Base-by-base conservation (phyloP, 2,329 filamentous ascomycete genomes). In the Clonostachys solani region DNA sequence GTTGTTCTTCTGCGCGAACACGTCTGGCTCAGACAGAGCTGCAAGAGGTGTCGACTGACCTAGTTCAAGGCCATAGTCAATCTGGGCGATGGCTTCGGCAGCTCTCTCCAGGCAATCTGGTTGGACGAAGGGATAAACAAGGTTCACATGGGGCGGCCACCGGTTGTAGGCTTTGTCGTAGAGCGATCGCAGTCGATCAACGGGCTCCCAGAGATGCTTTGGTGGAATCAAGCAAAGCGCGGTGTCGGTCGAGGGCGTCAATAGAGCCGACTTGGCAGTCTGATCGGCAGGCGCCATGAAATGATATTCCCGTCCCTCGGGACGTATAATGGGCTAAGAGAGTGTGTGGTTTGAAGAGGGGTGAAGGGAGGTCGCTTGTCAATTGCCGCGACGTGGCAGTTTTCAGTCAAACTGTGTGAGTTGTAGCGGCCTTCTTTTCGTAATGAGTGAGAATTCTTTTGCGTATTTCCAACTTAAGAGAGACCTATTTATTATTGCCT, bases 101-200 rank as follows among this genome's bases (percentile, higher is more conserved):
- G 76, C 79, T 17, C 59, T 54, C 2, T 64, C 54, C 3, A 87
- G 66, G 9, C 54, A 53, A 3, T 77, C 71, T 0, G 69, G 63
- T 4, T 63, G 59, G 7, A 85, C 79, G 58, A 86, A 87, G 0
- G 83, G 84, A 56, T 87, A 87, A 18, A 86, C 55, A 23, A 87
- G 61, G 53, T 86, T 87, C 55, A 87, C 59, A 54, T 87, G 84
- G 12, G 83, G 79, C 5, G 83, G 82, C 84, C 84, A 87, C 61
- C 72, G 78, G 23, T 67, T 68, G 52, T 76, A 78, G 1, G 75
- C 72, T 50, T 80, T 80, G 60, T 87, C 84, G 62, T 87, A 83
- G 12, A 82, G 65, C n/a, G 67, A 71, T 41, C 84, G 76, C 4
- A 88, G 62, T 13, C 66, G 64, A 53, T 86, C 72, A 45, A 84